Evolutionary conservation across 306 rosid species (phyloP), one percentile per base, ranked within the genome.

Genomic region (Rosa rugosa): DNA sequence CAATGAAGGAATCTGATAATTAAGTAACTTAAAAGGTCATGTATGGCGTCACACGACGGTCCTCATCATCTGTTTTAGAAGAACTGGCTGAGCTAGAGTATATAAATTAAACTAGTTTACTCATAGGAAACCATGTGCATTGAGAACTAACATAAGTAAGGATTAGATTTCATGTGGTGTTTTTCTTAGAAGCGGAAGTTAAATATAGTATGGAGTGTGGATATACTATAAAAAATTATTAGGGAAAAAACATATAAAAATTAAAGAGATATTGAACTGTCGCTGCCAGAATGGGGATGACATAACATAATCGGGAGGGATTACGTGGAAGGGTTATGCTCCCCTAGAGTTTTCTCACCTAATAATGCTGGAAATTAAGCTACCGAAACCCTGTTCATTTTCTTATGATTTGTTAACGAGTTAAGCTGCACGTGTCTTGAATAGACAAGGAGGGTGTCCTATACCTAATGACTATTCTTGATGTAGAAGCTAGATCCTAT

Each of bases 131-230:
- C 80, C 92, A 81, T 69, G 90, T 84, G 89, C 70, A 16, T 65
- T 31, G 87, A 57, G 85, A 83, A 84, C 83, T 73, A 84, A 79
- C 81, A 77, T 80, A 73, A 60, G 80, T 73, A 50, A 75, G 80
- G 90, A 91, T 85, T 88, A 71, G 87, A 84, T 88, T 88, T 84
- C 89, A 82, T 85, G 91, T 85, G 88, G 83, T 66, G 13, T 45
- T 56, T 66, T 77, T 62, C 74, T 64, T 77, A 78, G 62, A 47
- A 81, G 80, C 68, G 73, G 23, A 63, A 62, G 63, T 85, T 72
- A 59, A 69, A 62, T 74, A 81, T 46, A 63, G 71, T 62, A 75
- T 27, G 79, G 79, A 66, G 40, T 45, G 5, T 77, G 82, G 67
- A 80, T 40, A 45, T 44, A 63, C 8, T n/a, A 71, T n/a, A 22